These are phyloP conservation scores for Haematococcus sp. DNA, from an alignment of 139 green algal species.

Conservation along the genomic window DNA sequence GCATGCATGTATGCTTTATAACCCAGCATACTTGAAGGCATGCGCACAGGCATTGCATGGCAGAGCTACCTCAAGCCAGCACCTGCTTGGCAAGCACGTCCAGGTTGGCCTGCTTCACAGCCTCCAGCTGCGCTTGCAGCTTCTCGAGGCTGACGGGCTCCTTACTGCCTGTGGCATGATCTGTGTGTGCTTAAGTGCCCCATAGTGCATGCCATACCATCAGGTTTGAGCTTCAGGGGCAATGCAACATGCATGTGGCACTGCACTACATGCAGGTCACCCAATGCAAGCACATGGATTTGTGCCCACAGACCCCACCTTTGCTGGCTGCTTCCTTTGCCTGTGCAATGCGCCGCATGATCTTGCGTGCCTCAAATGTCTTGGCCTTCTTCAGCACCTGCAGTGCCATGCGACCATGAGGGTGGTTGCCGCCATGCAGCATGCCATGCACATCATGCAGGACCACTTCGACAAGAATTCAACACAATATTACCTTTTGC, in stretches of 20 bases:
- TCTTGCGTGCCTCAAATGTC: conserved; percentile 40
- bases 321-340: conserved; percentile 4
- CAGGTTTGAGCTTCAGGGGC: too few relatives aligned
- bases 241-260: neutral
- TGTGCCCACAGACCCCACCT: neutral
- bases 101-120: conserved; percentile 29
- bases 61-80: too few relatives aligned
- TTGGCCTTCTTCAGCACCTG: conserved; percentile 51
- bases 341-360: conserved; percentile 32
- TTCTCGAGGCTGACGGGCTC: conserved; percentile 9
- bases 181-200: too few relatives aligned
- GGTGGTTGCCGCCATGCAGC: too few relatives aligned
- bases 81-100: conserved; percentile 28
- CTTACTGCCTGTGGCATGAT: too few relatives aligned
- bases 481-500: conserved; percentile 15
- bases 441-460: neutral
- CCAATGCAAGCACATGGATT: too few relatives aligned
- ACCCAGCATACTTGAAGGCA: too few relatives aligned
- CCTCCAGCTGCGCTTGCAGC: conserved; percentile 33
- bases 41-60: too few relatives aligned
- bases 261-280: too few relatives aligned
- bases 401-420: too few relatives aligned
- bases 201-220: too few relatives aligned
- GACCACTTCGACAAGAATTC: neutral
- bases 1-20: too few relatives aligned